Evolutionary conservation across 192 early-diverging fungal genomes (phyloP), one percentile per base, ranked within the genome.

Genomic region (Dissophora ornata): DNA sequence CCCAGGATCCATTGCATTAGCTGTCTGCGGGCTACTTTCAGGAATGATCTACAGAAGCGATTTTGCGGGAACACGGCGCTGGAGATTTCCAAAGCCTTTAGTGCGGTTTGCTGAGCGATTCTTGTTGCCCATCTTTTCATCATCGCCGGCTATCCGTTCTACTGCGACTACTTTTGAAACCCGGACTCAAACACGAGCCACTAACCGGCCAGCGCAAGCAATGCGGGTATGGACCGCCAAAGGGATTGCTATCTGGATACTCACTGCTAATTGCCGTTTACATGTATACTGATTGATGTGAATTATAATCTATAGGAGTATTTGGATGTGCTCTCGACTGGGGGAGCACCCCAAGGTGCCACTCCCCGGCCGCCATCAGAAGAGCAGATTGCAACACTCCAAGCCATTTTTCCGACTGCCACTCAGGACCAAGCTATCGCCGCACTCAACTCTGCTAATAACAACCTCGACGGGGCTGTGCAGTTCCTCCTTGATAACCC

Each of bases 391-490:
- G 68, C 81, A 9, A 71, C 80, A 6, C 57, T 90, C 32, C 74
- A 78, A 47, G 66, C 79, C 11, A 90, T 90, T 73, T 90, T 90
- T 68, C 84, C 88, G 1, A 75, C 82, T 13, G 73, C 78, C 18
- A 81, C 84, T 16, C 82, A 81, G 25, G 81, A 85, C 25, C 59
- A 79, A 30, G 84, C 87, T 0, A 81, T 75, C 11, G 69, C 62
- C 9, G 88, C 87, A 22, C 59, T 90, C 24, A 61, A 77, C 12
- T 64, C 80, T n/a, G 79, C 88, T n/a, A 74, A 86, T 34, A 90
- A 88, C 50, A 84, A 90, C 49, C 50, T 88, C 19, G 85, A 86
- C 46, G 81, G 83, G 36, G 88, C 88, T 5, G 87, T 83, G 22
- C 82, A 88, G 62, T 69, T 62, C 28, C 46, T 85, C 11, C 66